Evolutionary conservation across 192 early-diverging fungal species (phyloP).

Genomic region (Mortierella alpina): DNA sequence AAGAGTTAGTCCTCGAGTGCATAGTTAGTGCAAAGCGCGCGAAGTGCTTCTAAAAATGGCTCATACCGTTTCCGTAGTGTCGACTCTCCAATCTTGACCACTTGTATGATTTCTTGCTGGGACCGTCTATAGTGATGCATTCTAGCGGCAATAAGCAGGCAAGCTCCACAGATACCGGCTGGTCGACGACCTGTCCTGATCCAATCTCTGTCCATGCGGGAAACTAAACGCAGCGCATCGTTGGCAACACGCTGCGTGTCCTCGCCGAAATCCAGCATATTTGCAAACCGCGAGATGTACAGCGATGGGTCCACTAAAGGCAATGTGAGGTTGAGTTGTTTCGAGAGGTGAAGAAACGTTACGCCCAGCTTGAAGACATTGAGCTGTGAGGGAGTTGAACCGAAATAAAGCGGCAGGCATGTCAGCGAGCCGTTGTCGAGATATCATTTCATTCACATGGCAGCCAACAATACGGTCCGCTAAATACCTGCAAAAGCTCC

Average conservation of each 20-base stretch:
- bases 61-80: constrained; percentile 82
- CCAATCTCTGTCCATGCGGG: constrained; percentile 96
- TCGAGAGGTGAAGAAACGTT: constrained; percentile 82
- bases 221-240: constrained; percentile 85
- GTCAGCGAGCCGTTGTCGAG: too few relatives aligned
- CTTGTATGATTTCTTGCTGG: constrained; percentile 82
- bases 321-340: constrained; percentile 68
- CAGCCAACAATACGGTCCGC: background rate
- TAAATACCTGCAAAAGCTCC: constrained; percentile 78
- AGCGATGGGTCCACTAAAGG: constrained; percentile 93
- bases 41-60: background rate
- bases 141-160: constrained; percentile 87
- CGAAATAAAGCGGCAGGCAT: background rate
- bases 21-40: background rate
- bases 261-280: constrained; percentile 90
- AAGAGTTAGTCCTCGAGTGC: background rate
- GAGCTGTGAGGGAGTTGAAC: constrained; percentile 43
- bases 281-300: constrained; percentile 93
- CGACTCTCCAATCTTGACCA: constrained; percentile 90
- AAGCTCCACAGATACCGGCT: constrained; percentile 94
- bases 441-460: background rate
- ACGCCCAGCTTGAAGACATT: constrained; percentile 92
- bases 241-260: constrained; percentile 78
- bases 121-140: constrained; percentile 92
- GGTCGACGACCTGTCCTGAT: constrained; percentile 89